Percentiles rank a stretch among this genome's conserved stretches.
These are phyloP conservation scores for Sphaerobolus stellatus DNA, from an alignment of 1,284 basidiomycete genomes.

Conservation along the genomic window DNA sequence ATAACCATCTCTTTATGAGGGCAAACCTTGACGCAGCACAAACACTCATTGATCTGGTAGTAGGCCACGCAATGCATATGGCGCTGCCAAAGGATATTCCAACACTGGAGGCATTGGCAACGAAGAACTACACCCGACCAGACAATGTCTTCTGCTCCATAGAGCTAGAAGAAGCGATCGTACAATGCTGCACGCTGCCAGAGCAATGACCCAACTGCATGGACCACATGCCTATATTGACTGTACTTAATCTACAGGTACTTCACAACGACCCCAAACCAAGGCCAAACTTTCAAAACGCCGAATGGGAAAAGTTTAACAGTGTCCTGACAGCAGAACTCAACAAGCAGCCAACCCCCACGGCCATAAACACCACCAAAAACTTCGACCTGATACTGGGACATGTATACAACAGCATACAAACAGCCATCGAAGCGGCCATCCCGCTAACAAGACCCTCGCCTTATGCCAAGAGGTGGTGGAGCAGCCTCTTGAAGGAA, in stretches of 20 bases:
- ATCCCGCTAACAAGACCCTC: not conserved
- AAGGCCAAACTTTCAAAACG: conserved; percentile 18
- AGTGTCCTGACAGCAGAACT: conserved; percentile 4
- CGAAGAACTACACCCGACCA: conserved; percentile 30
- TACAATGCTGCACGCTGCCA: conserved; percentile 18
- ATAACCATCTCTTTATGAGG: conserved; percentile 37
- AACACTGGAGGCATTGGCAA: conserved; percentile 25
- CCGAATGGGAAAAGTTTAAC: conserved; percentile 24
- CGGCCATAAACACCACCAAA: not conserved
- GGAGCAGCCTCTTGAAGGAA: conserved; percentile 12
- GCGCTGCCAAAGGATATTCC: conserved; percentile 28
- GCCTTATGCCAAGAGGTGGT: conserved; percentile 13
- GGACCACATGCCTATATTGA: conserved; percentile 31
- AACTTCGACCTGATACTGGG: conserved; percentile 15
- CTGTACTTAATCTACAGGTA: conserved; percentile 9
- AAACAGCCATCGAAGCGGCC: conserved; percentile 14
- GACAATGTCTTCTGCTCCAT: conserved; percentile 36
- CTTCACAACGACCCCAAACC: not conserved
- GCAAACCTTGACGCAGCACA: conserved; percentile 19
- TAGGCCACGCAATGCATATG: conserved; percentile 23
- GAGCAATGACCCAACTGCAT: conserved; percentile 17
- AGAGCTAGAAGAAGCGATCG: conserved; percentile 16
- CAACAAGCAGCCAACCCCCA: conserved; percentile 10
- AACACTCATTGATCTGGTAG: conserved; percentile 21
- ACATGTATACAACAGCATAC: conserved; percentile 20